These are phyloP conservation scores for Chlorella sp. DNA, from an alignment of 139 green algal genomes.

Conservation along the genomic window DNA sequence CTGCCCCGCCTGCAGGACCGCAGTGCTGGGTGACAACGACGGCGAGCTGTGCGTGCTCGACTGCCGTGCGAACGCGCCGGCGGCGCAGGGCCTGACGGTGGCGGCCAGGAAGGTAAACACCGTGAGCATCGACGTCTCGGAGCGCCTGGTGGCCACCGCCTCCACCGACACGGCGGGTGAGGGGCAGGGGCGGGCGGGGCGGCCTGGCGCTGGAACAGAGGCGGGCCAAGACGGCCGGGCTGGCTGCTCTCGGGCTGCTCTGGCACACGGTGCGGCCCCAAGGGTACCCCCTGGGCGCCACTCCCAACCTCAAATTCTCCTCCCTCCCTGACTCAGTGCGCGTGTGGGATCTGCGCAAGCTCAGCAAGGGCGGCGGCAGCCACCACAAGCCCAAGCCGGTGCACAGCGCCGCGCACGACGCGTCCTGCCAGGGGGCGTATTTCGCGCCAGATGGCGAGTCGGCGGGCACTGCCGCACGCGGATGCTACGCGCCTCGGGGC, in stretches of 20 bases:
- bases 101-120: slow-evolving; percentile 70
- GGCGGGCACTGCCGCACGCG: neutral
- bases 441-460: slow-evolving; percentile 62
- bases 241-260: no score
- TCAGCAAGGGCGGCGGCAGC: slow-evolving; percentile 28
- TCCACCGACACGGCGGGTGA: slow-evolving; percentile 74
- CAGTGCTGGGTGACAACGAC: slow-evolving; percentile 37
- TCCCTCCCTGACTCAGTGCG: no score
- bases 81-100: slow-evolving; percentile 7
- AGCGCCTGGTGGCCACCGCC: slow-evolving; percentile 52
- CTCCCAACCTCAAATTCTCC: no score
- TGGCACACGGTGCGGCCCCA: no score
- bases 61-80: neutral
- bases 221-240: no score
- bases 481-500: neutral
- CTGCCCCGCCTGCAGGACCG: neutral
- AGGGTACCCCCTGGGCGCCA: no score
- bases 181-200: no score
- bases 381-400: slow-evolving; percentile 43
- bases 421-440: slow-evolving; percentile 66
- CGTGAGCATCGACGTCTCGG: slow-evolving; percentile 33
- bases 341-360: slow-evolving; percentile 65
- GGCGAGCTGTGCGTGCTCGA: slow-evolving; percentile 30
- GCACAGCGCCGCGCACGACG: slow-evolving; percentile 34
- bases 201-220: no score